A percentile compares a stretch with the other conserved stretches of the same genome.
phyloP scores from a whole-genome alignment of 2,329 filamentous ascomycete species.

The Aspergillus puulaauensis region DNA sequence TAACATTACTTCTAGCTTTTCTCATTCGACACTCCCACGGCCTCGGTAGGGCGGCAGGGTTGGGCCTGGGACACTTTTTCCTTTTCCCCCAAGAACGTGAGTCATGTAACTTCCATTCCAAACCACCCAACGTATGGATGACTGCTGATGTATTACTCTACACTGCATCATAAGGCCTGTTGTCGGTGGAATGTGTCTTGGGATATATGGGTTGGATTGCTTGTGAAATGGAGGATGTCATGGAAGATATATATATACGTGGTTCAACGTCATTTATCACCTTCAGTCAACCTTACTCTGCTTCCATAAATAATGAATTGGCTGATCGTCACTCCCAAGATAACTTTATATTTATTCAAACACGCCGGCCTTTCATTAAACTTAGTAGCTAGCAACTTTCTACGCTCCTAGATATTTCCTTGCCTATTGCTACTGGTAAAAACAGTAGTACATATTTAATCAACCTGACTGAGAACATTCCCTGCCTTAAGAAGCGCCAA shows the following conservation, averaged over 20 bases:
- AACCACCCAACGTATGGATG: not conserved
- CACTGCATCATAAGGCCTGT: not conserved
- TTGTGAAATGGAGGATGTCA: constrained; percentile 13
- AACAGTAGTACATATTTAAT: too few relatives aligned
- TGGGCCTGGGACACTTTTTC: constrained; percentile 1
- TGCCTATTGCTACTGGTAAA: too few relatives aligned
- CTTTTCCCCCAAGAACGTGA: not conserved
- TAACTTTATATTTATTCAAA: too few relatives aligned
- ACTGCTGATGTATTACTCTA: not conserved
- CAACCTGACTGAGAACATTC: too few relatives aligned
- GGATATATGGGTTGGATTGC: not conserved
- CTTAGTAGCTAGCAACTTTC: too few relatives aligned
- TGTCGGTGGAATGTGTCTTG: not conserved
- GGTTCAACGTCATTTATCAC: too few relatives aligned
- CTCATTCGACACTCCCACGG: not conserved
- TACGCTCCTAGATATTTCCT: too few relatives aligned
- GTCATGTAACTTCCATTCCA: not conserved
- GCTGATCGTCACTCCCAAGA: too few relatives aligned
- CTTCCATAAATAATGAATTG: too few relatives aligned
- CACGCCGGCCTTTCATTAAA: too few relatives aligned
- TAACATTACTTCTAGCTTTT: not conserved
- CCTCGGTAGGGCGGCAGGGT: constrained; percentile 8
- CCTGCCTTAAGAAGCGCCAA: constrained; percentile 29
- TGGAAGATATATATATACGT: too few relatives aligned
- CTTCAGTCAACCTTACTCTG: too few relatives aligned